Evolutionary conservation across 257 asterid species (phyloP), one percentile per base, ranked within the genome.

Genomic region (Mitragyna speciosa): DNA sequence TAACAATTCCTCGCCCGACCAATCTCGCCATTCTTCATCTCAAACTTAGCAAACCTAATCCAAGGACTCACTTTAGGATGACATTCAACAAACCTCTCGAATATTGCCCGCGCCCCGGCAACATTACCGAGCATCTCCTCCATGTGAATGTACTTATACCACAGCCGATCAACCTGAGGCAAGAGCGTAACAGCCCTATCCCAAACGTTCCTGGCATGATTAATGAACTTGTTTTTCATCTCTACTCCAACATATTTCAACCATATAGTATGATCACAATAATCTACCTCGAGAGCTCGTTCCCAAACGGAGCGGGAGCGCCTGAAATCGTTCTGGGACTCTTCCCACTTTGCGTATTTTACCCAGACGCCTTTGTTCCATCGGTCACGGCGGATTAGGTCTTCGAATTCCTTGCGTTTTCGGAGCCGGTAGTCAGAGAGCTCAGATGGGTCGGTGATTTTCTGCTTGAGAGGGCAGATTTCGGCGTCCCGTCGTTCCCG

Each of bases 141-240:
- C 99, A 93, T 95, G 52, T 95, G 99, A 58, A 95, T 92, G 51
- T 93, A 95, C 88, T 95, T 92, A 77, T 91, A 93, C 99, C 99
- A 95, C 48, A 95, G 45, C 80, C 93, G 97, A n/a, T n/a, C 99
- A 70, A 95, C 92, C 47, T 97, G 87, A 10, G 99, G 99, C 88
- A 95, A 82, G 48, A 89, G 72, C 9, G 87, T 84, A 4, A 92
- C 90, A 0, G 98, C 97, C 0, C 97, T 83, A 76, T 93, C 98
- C 98, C 97, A 95, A 0, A 92, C 92, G n/a, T 92, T 95, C 81
- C 98, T 79, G 0, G 99, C 99, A 65, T 91, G 94, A 72, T 92
- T 92, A 47, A 92, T 31, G n/a, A 87, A 90, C 87, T 93, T 93
- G 59, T 90, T 93, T 90, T 92, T 95, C 98, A 95, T 93, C 86